phyloP scores from a whole-genome alignment of 495 filamentous ascomycete genomes.

The Diplogelasinospora grovesii region DNA sequence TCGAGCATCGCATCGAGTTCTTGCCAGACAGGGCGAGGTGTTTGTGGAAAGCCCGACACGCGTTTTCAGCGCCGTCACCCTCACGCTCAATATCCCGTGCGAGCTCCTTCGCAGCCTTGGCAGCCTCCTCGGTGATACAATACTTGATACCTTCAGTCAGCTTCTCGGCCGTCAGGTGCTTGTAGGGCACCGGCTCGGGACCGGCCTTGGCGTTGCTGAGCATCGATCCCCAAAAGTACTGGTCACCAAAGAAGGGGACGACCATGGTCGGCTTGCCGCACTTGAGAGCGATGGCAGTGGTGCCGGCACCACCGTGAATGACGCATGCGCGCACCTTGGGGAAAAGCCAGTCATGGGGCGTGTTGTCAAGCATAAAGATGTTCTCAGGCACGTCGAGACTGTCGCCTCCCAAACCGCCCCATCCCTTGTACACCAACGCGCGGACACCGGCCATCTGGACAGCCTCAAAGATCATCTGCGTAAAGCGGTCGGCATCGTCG shows the following conservation, averaged over 20 bases:
- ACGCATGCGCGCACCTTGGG: slow-evolving; percentile 52
- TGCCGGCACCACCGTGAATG: slow-evolving; percentile 62
- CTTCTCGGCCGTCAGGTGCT: slow-evolving; percentile 54
- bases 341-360: slow-evolving; percentile 65
- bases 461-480: slow-evolving; percentile 55
- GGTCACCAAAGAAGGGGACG: slow-evolving; percentile 66
- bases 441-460: slow-evolving; percentile 52
- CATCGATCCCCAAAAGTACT: slow-evolving; percentile 80
- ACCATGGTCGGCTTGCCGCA: slow-evolving; percentile 60
- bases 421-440: slow-evolving; percentile 59
- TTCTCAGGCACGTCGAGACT: slow-evolving; percentile 46
- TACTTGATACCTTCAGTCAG: slow-evolving; percentile 61
- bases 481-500: slow-evolving; percentile 57
- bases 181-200: slow-evolving; percentile 65
- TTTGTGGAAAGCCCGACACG: slow-evolving; percentile 63
- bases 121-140: slow-evolving; percentile 53
- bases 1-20: slow-evolving; percentile 59
- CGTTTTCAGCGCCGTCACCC: slow-evolving; percentile 67
- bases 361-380: slow-evolving; percentile 58
- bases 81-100: slow-evolving; percentile 57
- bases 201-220: slow-evolving; percentile 60
- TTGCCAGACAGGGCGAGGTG: slow-evolving; percentile 50
- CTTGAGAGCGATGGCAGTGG: slow-evolving; percentile 58
- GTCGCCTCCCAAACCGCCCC: slow-evolving; percentile 57
- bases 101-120: slow-evolving; percentile 50